Evolutionary conservation across 2,329 filamentous ascomycete species (phyloP).

Genomic region (Aspergillus aculeatus): DNA sequence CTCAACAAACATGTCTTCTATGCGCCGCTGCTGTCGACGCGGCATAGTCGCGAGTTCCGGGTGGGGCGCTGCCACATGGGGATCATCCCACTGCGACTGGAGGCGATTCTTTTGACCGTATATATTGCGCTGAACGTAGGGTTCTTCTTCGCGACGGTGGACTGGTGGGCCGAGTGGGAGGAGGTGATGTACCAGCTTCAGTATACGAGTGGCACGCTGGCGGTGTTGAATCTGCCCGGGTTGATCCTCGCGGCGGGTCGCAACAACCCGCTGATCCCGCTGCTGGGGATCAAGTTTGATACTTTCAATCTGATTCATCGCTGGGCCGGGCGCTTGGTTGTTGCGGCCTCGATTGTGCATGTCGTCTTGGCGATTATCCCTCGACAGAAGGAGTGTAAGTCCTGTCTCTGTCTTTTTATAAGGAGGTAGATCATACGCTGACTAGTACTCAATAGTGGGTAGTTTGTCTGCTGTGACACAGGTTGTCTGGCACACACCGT

Average conservation of each 20-base stretch:
- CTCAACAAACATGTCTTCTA: constrained; percentile 45
- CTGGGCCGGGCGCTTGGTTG: constrained; percentile 73
- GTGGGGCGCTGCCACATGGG: constrained; percentile 63
- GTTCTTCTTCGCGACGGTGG: constrained; percentile 57
- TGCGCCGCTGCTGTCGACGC: constrained; percentile 67
- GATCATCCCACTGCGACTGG: constrained; percentile 70
- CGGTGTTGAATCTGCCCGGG: constrained; percentile 83
- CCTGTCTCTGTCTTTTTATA: not conserved
- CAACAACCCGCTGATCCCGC: constrained; percentile 81
- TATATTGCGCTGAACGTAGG: constrained; percentile 70
- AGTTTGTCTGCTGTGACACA: constrained; percentile 53
- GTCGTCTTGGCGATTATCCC: constrained; percentile 42
- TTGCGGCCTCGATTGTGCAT: constrained; percentile 67
- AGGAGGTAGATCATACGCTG: not conserved
- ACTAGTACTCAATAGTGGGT: constrained; percentile 4
- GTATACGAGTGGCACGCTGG: constrained; percentile 76
- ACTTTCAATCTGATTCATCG: constrained; percentile 87
- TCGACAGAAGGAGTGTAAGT: constrained; percentile 23
- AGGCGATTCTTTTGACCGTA: constrained; percentile 63
- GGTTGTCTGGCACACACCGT: constrained; percentile 27
- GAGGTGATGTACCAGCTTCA: constrained; percentile 55
- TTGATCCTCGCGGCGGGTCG: constrained; percentile 81
- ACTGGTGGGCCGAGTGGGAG: constrained; percentile 32
- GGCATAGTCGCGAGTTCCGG: constrained; percentile 71
- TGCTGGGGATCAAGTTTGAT: constrained; percentile 85